Base-by-base conservation (phyloP, 768 basidiomycete species). In the Serendipita indica region DNA sequence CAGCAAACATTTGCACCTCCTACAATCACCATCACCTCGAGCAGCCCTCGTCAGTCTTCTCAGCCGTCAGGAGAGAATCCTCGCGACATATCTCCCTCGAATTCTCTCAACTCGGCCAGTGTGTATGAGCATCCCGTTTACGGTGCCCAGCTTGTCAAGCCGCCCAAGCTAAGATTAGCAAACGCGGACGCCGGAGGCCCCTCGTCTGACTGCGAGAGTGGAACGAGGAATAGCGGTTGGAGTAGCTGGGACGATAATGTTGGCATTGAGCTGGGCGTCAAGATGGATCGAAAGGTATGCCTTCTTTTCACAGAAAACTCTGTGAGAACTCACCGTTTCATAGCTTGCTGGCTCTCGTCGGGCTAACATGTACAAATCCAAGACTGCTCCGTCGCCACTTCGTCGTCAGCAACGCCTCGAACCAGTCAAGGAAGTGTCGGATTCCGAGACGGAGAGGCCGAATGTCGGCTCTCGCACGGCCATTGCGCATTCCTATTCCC, bases 161-260 rank as follows among this genome's bases (percentile, higher is more conserved):
- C 41, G 27, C 41, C 41, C 18, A 43, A 43, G 41, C 41, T 43
- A 6, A 43, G 18, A 25, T 25, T 43, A 7, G 41, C 41, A n/a
- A 43, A 43, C 1, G 41, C 18, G 27, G 41, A 3, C 18, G 41
- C 41, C 18, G 35, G 18, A 18, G 18, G 12, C 10, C 18, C 18
- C 27, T n/a, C 7, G 6, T 43, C 41, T 6, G 41, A 25, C 27
- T n/a, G n/a, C n/a, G 41, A 43, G 2, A 43, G 41, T 43, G 41
- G 6, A 7, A 43, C 27, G 7, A n/a, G 41, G 6, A 25, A n/a
- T 7, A 43, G 41, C 27, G 41, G 41, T 18, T 43, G 41, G 41
- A 43, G 41, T 43, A 43, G 41, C 41, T 43, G 41, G 41, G 41
- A 43, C 41, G 41, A 43, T 25, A 43, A 43, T n/a, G 16, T 43